Evolutionary conservation across 2,329 filamentous ascomycete genomes (phyloP).

Genomic region (Colletotrichum sp.): DNA sequence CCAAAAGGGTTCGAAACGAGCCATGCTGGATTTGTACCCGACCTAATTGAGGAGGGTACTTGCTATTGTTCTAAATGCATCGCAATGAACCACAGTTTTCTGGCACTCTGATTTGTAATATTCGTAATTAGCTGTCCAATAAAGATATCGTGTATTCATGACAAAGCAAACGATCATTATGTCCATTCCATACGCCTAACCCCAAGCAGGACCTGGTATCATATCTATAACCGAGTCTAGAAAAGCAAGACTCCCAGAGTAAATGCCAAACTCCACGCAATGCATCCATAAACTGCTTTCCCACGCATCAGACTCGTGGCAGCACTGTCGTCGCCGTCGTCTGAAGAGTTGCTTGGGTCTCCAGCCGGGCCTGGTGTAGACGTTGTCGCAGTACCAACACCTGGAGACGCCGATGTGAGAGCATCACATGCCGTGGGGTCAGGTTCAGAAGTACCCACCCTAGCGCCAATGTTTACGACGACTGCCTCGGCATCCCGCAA

Average conservation of each 20-base stretch:
- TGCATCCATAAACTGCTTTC: neutral
- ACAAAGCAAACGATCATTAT: neutral
- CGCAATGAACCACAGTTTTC: neutral
- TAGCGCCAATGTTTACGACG: slow-evolving; percentile 4
- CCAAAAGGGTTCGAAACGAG: neutral
- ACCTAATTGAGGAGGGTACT: neutral
- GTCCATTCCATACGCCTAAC: neutral
- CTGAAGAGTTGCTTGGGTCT: neutral
- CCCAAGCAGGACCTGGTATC: slow-evolving; percentile 6
- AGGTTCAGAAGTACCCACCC: slow-evolving; percentile 1
- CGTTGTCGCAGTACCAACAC: neutral
- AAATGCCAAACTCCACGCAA: slow-evolving; percentile 17
- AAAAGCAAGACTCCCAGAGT: neutral
- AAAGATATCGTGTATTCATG: neutral
- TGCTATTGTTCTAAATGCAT: neutral
- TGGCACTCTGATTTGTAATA: neutral
- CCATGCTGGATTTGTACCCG: neutral
- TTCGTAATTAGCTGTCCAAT: neutral
- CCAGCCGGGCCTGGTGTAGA: slow-evolving; percentile 10
- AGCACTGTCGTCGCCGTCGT: neutral
- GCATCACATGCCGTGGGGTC: slow-evolving; percentile 7
- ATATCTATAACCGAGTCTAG: neutral
- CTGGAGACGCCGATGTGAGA: neutral
- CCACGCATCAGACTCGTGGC: neutral
- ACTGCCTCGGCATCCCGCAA: slow-evolving; percentile 11